Base-by-base conservation (phyloP, 768 basidiomycete genomes). In the Amylocystis lapponica region DNA sequence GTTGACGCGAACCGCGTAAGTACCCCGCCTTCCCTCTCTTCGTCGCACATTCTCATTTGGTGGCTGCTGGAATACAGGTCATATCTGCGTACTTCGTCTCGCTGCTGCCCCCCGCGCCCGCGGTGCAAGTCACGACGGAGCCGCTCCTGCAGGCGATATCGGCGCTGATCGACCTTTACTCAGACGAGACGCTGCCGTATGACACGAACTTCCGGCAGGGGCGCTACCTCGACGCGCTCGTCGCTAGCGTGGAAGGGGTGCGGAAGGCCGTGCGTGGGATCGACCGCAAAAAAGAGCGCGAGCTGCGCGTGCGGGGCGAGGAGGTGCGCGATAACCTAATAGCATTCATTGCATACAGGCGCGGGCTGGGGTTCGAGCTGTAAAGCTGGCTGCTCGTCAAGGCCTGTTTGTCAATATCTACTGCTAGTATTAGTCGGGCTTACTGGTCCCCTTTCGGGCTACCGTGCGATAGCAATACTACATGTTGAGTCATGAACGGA, bases 81-180 rank as follows among this genome's bases (percentile, higher is more conserved):
- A 86, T 90, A 41, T 67, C 85, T 3, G 60, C 67, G 31, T 86
- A 84, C 58, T 57, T 90, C 11, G 56, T 91, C n/a, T 77, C 78
- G 14, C 62, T 83, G 16, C 66, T 87, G 12, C 77, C 81, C 5
- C 66, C 68, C 2, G 51, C 63, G 4, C 53, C 62, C 4, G 58
- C 69, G 1, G 68, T 76, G 5, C 57, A 68, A 17, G 64, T 67
- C 41, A 74, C 71, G 41, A 75, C 78, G 0, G 89, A 93, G 58
- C 74, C 84, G 0, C 68, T 86, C 40, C 72, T 96, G 20, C 88
- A 93, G 54, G 78, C 79, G 1, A 69, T 76, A 8, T 90, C 92
- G 12, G 86, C 86, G 20, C 68, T 96, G 34, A 87, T 96, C 45
- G 93, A 96, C 59, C 89, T 95, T 39, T 97, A 86, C 61, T 89